These are phyloP conservation scores for Jamesozyma rosinii DNA, from an alignment of 805 yeast species.

Conservation along the genomic window DNA sequence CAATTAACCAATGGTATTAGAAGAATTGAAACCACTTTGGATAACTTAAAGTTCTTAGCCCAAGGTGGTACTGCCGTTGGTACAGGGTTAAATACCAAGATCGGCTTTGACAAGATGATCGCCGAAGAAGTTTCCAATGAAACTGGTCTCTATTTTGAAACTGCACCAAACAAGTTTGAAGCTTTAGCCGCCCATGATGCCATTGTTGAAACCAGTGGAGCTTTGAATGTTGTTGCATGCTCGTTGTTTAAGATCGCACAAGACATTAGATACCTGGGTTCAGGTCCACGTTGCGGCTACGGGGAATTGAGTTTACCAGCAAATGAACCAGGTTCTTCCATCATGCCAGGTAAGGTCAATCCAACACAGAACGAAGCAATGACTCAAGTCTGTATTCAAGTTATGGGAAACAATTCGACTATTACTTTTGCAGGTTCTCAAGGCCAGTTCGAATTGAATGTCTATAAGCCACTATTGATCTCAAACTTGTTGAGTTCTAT, in stretches of 20 bases:
- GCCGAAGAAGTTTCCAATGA: conserved; percentile 78
- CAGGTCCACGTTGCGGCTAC: conserved; percentile 99
- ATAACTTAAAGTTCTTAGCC: conserved; percentile 73
- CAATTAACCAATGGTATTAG: conserved; percentile 86
- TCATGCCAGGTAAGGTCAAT: conserved; percentile 99
- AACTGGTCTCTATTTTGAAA: conserved; percentile 80
- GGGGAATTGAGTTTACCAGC: conserved; percentile 93
- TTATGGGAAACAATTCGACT: conserved; percentile 91
- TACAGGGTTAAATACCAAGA: conserved; percentile 90
- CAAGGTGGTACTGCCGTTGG: conserved; percentile 99
- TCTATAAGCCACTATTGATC: conserved; percentile 93
- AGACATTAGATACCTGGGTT: conserved; percentile 95
- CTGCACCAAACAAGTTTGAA: conserved; percentile 98
- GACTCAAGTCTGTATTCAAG: conserved; percentile 97
- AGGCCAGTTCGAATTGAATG: conserved; percentile 97
- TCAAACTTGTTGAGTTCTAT: conserved; percentile 81
- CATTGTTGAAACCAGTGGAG: conserved; percentile 94
- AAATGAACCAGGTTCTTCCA: conserved; percentile 98
- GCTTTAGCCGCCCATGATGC: conserved; percentile 99
- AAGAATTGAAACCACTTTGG: conserved; percentile 70
- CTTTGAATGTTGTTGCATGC: conserved; percentile 87
- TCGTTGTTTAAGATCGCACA: conserved; percentile 94
- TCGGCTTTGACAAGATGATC: conserved; percentile 79
- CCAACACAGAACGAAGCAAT: conserved; percentile 98
- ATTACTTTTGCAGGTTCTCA: conserved; percentile 97